Evolutionary conservation across 176 grass and related monocot species (phyloP), one percentile per base, ranked within the genome.

Genomic region (Musa itinerans): DNA sequence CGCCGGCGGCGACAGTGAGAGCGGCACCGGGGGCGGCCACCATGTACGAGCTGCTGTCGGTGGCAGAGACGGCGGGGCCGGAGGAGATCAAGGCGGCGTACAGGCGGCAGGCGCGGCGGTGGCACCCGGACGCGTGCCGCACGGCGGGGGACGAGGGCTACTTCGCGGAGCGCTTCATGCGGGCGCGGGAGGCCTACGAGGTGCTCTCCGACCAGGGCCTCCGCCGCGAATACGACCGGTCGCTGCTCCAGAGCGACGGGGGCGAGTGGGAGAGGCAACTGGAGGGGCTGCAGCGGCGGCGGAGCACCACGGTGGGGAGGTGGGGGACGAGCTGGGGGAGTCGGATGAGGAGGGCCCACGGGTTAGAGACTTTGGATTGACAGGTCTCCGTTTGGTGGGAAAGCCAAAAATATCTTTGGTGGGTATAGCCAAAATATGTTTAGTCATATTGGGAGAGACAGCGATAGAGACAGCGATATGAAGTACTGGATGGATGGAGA

Each of bases 71-170:
- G 19, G 92, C 89, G 16, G 52, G 75, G 13, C 68, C 79, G 14
- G 89, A 81, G 55, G 92, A 96, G 82, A 96, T 96, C 82, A 96
- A 92, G 87, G 80, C 89, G 66, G 92, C 92, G 70, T 96, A 87
- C 89, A 11, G 82, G 68, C 78, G 70, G 59, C 86, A 82, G 16
- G 92, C 87, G 23, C 79, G 77, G 82, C 79, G 82, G 51, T 96
- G 89, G 86, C 92, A 96, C 87, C 92, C 92, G 78, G 92, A 96
- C 80, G 83, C 63, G 11, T 66, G 63, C 63, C 63, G 63, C 63
- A 1, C 11, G 11, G 63, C 63, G 0, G 63, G 63, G 22, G 63
- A 66, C 23, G 63, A 66, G 63, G 25, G 23, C 10, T 13, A 27
- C 86, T 83, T 78, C 74, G 79, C 82, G 58, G 84, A 87, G 65